Conservation (phyloP, 768 basidiomycete species). For the Dacryopinax primogenitus region DNA sequence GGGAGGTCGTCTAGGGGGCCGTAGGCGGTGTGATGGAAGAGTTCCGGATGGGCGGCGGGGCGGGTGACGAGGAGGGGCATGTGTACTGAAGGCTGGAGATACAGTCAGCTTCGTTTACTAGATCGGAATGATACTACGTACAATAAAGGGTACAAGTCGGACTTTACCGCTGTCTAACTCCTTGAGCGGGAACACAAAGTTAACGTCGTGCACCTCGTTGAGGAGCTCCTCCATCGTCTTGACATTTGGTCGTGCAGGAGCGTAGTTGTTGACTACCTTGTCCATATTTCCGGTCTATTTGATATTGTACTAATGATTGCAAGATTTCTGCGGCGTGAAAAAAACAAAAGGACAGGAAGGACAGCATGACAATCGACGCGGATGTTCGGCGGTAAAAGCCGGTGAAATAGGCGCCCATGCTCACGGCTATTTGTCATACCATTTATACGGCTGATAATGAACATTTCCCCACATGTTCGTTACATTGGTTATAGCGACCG, state of each 20-base stretch:
- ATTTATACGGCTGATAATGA: no score
- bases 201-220: slow-evolving; percentile 29
- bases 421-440: no score
- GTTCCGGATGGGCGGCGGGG: slow-evolving; percentile 28
- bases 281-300: no score
- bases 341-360: no score
- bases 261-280: neutral
- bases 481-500: no score
- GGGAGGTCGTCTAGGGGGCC: slow-evolving; percentile 28
- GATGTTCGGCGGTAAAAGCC: no score
- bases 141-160: slow-evolving; percentile 38
- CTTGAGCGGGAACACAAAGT: slow-evolving; percentile 40
- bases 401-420: no score
- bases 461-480: no score
- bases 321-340: no score
- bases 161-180: slow-evolving; percentile 38
- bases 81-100: slow-evolving; percentile 27
- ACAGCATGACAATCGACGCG: no score
- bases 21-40: slow-evolving; percentile 39
- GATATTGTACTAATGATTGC: no score
- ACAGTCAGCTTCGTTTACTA: no score
- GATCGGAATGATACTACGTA: slow-evolving; percentile 12
- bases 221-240: neutral
- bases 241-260: neutral
- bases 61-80: slow-evolving; percentile 30